These are phyloP conservation scores for Xylaria sp. DNA, from an alignment of 2,329 filamentous ascomycete genomes.

Conservation along the genomic window DNA sequence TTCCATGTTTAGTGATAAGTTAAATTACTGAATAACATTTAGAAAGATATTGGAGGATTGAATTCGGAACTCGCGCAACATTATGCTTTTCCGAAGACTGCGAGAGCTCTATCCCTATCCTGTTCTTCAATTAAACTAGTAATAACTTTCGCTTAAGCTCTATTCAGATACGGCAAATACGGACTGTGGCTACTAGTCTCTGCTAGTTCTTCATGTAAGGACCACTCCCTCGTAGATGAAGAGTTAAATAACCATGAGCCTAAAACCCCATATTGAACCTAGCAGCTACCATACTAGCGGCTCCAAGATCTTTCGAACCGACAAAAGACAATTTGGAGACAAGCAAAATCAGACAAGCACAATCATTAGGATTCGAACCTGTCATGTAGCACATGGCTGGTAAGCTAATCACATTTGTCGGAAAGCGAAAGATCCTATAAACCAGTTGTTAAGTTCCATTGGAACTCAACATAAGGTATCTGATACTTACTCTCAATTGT, in stretches of 20 bases:
- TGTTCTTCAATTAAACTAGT: background rate
- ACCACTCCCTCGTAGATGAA: background rate
- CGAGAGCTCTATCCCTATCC: background rate
- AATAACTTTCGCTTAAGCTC: background rate
- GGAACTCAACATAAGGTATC: background rate
- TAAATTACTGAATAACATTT: background rate
- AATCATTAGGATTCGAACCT: background rate
- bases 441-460: background rate
- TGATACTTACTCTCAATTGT: background rate
- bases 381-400: background rate
- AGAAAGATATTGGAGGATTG: too few relatives aligned
- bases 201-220: background rate
- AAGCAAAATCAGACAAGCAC: constrained; percentile 6
- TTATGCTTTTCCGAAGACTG: background rate
- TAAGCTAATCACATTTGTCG: too few relatives aligned
- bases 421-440: background rate
- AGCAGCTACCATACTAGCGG: background rate
- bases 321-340: background rate
- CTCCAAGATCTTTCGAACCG: background rate
- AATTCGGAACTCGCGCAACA: background rate
- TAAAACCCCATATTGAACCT: background rate
- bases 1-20: background rate
- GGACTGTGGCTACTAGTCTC: background rate
- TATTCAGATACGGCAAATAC: background rate
- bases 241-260: background rate